Base-by-base conservation (phyloP, 2,329 filamentous ascomycete species). In the Calonectria honghensis region DNA sequence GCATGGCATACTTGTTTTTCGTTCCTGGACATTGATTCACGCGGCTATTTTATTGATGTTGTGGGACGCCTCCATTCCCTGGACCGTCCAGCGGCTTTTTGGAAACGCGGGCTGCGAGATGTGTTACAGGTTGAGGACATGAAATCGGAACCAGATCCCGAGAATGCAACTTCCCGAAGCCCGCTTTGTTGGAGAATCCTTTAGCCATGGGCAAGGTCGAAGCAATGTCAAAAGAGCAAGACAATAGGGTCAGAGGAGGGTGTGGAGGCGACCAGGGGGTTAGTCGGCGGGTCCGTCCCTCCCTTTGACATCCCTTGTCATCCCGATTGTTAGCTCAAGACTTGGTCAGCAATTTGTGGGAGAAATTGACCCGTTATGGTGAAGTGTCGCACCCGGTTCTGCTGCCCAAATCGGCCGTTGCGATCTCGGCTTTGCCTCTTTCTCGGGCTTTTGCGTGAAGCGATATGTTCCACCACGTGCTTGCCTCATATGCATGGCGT, bases 231-330 rank as follows among this genome's bases (percentile, higher is more conserved):
- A 73, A 59, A 51, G 45, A 29, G 57, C 57, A 50, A 68, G 52
- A 64, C 48, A 50, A 66, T 57, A 70, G 59, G 59, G 41, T 51
- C 67, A 61, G n/a, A 63, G 68, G 64, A 64, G 68, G 68, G 68
- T 74, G 72, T 74, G 72, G 72, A 72, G 68, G 54, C 35, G 72
- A 74, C 64, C 18, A 68, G 68, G 68, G 68, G 72, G 63, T 67
- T 31, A 41, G 35, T 72, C 73, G 68, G 69, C 69, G 68, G 68
- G 69, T 65, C 73, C 64, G 57, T 72, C 61, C 57, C 65, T 70
- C 71, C 70, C 70, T 52, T 51, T 73, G 37, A 27, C 13, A 59
- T 59, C 50, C 72, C 71, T 70, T 68, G 68, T 73, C 54, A 57
- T 69, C 57, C 52, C 41, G 48, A 64, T 65, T 45, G 51, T 37